Evolutionary conservation across 1,139 yeast species (phyloP).

Genomic region (Scheffersomyces lignicola): DNA sequence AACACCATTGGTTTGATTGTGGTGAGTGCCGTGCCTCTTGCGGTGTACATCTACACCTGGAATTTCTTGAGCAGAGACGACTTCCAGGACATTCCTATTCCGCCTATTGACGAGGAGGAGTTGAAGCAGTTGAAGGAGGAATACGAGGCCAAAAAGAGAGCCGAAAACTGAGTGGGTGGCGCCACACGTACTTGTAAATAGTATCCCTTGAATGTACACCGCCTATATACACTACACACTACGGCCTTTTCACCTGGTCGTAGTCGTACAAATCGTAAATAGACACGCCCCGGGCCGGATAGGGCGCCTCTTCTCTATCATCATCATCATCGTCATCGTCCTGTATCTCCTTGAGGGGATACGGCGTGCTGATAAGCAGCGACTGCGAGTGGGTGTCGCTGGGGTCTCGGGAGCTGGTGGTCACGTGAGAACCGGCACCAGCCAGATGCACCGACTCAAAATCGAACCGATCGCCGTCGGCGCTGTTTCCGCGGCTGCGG

Average conservation of each 20-base stretch:
- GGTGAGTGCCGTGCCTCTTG: slow-evolving; percentile 61
- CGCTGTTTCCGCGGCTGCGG: no score
- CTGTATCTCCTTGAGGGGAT: neutral
- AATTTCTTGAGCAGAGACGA: slow-evolving; percentile 75
- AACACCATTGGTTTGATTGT: slow-evolving; percentile 64
- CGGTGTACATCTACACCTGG: slow-evolving; percentile 76
- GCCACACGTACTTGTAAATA: slow-evolving; percentile 5
- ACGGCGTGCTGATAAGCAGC: neutral
- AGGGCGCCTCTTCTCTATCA: slow-evolving; percentile 15
- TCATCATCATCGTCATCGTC: slow-evolving; percentile 5
- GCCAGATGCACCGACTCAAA: no score
- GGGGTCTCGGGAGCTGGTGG: no score
- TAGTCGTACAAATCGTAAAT: slow-evolving; percentile 5
- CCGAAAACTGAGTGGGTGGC: slow-evolving; percentile 2
- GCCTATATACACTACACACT: no score
- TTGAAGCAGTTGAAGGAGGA: slow-evolving; percentile 69
- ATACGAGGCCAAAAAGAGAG: slow-evolving; percentile 49
- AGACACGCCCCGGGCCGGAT: slow-evolving; percentile 30
- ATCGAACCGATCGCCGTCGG: no score
- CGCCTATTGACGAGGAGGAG: slow-evolving; percentile 82
- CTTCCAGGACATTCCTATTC: slow-evolving; percentile 87
- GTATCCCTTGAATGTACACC: no score
- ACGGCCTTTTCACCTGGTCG: slow-evolving; percentile 1
- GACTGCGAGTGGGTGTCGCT: neutral
- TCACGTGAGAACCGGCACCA: no score